phyloP scores from a whole-genome alignment of 768 basidiomycete species.

The Mycena latifolia region DNA sequence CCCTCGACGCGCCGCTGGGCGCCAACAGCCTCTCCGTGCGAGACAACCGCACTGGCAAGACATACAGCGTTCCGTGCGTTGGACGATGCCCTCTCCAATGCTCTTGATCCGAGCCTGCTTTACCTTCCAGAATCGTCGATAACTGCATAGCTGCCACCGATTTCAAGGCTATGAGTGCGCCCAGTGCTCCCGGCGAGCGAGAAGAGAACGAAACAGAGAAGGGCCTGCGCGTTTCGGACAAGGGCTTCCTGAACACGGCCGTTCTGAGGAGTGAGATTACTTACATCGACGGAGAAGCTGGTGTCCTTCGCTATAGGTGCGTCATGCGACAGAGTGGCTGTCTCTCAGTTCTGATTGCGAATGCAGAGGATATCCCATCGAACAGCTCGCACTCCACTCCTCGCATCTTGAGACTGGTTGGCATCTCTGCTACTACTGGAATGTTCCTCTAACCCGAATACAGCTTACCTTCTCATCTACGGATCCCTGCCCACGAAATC shows the following conservation, averaged over 20 bases:
- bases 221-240: constrained; percentile 83
- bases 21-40: constrained; percentile 69
- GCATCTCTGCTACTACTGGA: constrained; percentile 9
- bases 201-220: constrained; percentile 88
- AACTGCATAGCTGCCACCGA: constrained; percentile 85
- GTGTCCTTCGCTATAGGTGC: constrained; percentile 84
- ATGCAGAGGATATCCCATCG: constrained; percentile 89
- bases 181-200: constrained; percentile 67
- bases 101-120: constrained; percentile 11
- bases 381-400: constrained; percentile 86
- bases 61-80: constrained; percentile 78
- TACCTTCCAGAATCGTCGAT: constrained; percentile 71
- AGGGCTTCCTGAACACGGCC: constrained; percentile 87
- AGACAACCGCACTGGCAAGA: constrained; percentile 90
- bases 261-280: constrained; percentile 87
- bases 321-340: constrained; percentile 2
- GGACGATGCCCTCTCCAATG: constrained; percentile 25
- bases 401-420: constrained; percentile 80
- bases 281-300: constrained; percentile 91
- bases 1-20: constrained; percentile 25
- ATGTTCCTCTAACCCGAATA: constrained; percentile 6
- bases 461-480: constrained; percentile 89
- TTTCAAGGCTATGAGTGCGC: constrained; percentile 82
- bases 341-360: not conserved
- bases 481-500: constrained; percentile 77